Evolutionary conservation across 1,284 basidiomycete genomes (phyloP), one percentile per base, ranked within the genome.

Genomic region (Irpex sp.): DNA sequence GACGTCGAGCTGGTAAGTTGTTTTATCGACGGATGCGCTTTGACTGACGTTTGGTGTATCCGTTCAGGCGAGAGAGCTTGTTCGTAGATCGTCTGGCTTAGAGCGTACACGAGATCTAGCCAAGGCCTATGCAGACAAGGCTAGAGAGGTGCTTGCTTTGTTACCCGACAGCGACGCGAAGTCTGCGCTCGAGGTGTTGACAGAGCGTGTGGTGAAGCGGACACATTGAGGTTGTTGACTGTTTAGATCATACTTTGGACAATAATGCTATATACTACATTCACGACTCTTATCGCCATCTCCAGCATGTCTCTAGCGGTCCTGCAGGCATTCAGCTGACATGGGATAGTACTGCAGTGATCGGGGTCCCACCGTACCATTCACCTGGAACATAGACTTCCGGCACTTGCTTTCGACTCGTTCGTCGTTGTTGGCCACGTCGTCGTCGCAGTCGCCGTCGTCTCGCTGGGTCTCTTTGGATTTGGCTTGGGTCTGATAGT

Each of bases 101-200:
- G 84, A 90, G 65, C 86, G 92, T 55, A 97, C 96, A 3, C 83
- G 87, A 5, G 83, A 86, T 49, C 86, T 98, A 17, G 96, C 96
- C 4, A 77, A 79, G 40, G 79, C 81, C n/a, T 93, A 97, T 73
- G 91, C 92, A 0, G 82, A 85, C 58, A 89, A 90, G 73, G 94
- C 96, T 5, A 83, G 84, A 40, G 85, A 91, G 64, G 84, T 88
- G 36, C 79, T 97, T 17, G 79, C 79, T 61, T 75, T 83, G n/a
- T 81, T 97, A 60, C 96, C 96, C 2, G 88, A 91, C 64, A 93
- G 91, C 70, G 91, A 94, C 58, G 90, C 93, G 36, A 88, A 88
- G 73, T 78, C 81, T 36, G 93, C 91, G 40, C 77, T 98, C 64
- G 85, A 88, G 65, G 79, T 76, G 21, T 75, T 93, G 67, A 83